Conservation (phyloP, 805 yeast genomes). For the Debaryomyces maramus region DNA sequence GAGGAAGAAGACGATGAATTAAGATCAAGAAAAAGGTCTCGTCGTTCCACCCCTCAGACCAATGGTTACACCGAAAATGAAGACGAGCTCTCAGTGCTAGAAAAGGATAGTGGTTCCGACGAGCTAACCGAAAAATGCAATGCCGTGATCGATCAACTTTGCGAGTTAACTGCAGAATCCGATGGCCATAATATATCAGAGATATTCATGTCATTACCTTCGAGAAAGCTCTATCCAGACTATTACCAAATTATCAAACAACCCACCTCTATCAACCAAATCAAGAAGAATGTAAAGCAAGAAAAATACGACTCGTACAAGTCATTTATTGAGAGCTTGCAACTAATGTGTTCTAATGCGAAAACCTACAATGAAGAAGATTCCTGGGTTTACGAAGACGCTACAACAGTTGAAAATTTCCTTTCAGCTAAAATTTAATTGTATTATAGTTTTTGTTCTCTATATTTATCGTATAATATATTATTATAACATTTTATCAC, state of each 20-base stretch:
- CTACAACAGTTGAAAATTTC: conserved; percentile 44
- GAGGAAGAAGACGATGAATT: conserved; percentile 23
- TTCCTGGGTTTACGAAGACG: conserved; percentile 62
- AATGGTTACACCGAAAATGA: conserved; percentile 19
- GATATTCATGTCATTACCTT: conserved; percentile 67
- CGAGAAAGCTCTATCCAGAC: conserved; percentile 77
- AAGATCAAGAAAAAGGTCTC: conserved; percentile 16
- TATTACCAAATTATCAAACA: conserved; percentile 64
- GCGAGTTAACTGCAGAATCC: conserved; percentile 43
- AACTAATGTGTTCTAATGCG: conserved; percentile 71
- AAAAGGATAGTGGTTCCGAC: conserved; percentile 12
- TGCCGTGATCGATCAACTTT: conserved; percentile 44
- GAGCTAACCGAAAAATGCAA: conserved; percentile 25
- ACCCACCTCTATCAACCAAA: conserved; percentile 60
- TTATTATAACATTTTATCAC: too few species aligned
- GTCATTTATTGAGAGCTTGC: conserved; percentile 59
- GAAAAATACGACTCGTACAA: conserved; percentile 38
- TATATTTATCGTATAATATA: too few species aligned
- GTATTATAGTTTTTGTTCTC: background rate
- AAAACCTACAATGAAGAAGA: conserved; percentile 69
- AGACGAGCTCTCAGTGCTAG: conserved; percentile 28
- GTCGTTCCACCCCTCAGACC: conserved; percentile 18
- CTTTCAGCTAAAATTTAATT: conserved; percentile 13
- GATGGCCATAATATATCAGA: conserved; percentile 39
- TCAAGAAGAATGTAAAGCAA: conserved; percentile 49